These are phyloP conservation scores for Vitis hybrid DNA, from an alignment of 177 flowering plant genomes.

Conservation along the genomic window DNA sequence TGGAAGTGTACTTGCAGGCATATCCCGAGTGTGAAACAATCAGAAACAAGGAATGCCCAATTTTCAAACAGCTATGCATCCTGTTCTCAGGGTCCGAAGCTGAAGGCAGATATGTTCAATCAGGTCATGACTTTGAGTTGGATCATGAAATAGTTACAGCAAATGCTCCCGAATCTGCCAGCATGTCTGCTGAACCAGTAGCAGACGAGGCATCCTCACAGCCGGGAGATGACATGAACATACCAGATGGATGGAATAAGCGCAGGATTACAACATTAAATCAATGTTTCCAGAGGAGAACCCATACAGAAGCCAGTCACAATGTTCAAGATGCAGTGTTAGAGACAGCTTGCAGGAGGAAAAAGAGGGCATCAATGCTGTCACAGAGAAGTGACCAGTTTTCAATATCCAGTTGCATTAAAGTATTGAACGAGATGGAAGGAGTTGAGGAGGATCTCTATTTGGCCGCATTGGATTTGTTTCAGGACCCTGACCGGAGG, in stretches of 20 bases:
- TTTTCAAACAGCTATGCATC: not conserved
- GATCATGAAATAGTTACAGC: constrained; percentile 1
- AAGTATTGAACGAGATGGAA: constrained; percentile 5
- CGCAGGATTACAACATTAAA: not conserved
- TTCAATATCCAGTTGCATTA: constrained; percentile 8
- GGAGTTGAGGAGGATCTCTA: constrained; percentile 20
- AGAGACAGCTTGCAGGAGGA: not conserved
- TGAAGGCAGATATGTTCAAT: not conserved
- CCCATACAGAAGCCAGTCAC: not conserved
- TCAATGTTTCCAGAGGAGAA: not conserved
- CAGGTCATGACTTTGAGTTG: not conserved
- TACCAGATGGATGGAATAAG: constrained; percentile 1
- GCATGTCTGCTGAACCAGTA: not conserved
- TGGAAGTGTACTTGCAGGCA: not conserved
- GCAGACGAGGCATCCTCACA: not conserved
- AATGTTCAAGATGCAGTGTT: not conserved
- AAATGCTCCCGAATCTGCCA: not conserved
- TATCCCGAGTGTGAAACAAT: constrained; percentile 1
- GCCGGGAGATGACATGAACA: not conserved
- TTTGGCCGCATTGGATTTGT: constrained; percentile 35
- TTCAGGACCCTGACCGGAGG: constrained; percentile 31
- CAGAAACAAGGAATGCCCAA: not conserved
- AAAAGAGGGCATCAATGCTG: not conserved
- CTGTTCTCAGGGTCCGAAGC: not conserved
- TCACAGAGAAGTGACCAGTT: not conserved